Conservation (phyloP, 768 basidiomycete species). For the Auriculariales sp. region DNA sequence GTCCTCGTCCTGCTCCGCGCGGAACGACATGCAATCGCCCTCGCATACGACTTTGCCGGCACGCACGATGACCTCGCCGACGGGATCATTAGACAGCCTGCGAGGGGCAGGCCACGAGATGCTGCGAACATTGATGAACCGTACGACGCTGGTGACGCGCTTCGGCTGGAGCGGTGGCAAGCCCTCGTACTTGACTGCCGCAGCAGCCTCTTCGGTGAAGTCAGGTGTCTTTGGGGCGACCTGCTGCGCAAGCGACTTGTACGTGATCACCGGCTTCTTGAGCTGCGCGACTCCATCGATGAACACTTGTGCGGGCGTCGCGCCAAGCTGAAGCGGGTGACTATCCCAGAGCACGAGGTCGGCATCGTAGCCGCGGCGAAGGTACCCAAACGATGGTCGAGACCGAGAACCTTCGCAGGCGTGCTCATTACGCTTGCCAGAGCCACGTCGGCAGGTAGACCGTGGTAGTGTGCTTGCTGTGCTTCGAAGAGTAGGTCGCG, state of each 20-base stretch:
- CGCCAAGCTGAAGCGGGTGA: conserved; percentile 26
- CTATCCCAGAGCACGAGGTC: conserved; percentile 19
- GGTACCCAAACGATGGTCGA: conserved; percentile 24
- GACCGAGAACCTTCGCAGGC: conserved; percentile 23
- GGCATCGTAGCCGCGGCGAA: neutral
- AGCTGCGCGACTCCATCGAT: conserved; percentile 30
- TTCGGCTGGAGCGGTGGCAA: conserved; percentile 51
- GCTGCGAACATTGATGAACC: conserved; percentile 51
- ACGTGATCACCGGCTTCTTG: conserved; percentile 6
- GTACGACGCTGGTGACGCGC: conserved; percentile 18
- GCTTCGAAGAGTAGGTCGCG: conserved; percentile 26
- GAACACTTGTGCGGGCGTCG: conserved; percentile 28
- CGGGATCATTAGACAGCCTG: neutral
- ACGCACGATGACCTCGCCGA: conserved; percentile 12
- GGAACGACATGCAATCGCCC: conserved; percentile 9
- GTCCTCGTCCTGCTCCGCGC: conserved; percentile 20
- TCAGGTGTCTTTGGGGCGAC: conserved; percentile 44
- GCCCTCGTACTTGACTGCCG: conserved; percentile 52
- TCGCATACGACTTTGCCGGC: conserved; percentile 18
- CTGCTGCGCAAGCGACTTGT: conserved; percentile 20
- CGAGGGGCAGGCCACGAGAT: conserved; percentile 19
- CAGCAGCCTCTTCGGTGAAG: conserved; percentile 52
- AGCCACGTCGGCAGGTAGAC: conserved; percentile 18
- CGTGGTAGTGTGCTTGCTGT: conserved; percentile 22
- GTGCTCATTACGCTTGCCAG: conserved; percentile 21